Conservation (phyloP, 2,329 filamentous ascomycete species). For the Epichloe gansuensis region DNA sequence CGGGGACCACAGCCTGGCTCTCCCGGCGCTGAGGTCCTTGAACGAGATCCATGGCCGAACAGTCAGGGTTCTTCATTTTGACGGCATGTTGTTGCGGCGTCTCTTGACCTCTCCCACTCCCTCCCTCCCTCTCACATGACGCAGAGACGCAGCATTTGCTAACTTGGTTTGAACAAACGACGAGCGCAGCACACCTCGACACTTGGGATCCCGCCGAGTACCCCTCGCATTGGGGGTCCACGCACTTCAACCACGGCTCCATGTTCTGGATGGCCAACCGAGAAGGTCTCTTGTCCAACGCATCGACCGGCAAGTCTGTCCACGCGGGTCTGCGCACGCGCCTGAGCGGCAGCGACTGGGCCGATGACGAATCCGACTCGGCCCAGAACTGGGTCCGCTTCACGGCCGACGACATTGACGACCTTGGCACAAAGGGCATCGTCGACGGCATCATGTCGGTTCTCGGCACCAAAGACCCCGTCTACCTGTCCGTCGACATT, state of each 20-base stretch:
- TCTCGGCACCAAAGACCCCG: conserved; percentile 63
- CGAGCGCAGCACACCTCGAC: conserved; percentile 50
- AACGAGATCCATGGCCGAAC: conserved; percentile 48
- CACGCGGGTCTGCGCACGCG: conserved; percentile 76
- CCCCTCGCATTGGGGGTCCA: conserved; percentile 57
- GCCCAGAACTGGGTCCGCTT: conserved; percentile 70
- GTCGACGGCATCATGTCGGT: conserved; percentile 57
- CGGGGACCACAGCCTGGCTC: conserved; percentile 59
- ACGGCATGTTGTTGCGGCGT: conserved; percentile 24
- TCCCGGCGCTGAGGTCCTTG: conserved; percentile 57
- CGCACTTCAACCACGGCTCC: conserved; percentile 70
- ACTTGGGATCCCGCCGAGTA: conserved; percentile 80
- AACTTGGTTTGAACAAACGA: too few species aligned
- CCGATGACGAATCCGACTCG: conserved; percentile 60
- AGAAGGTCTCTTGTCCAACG: conserved; percentile 66
- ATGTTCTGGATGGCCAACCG: conserved; percentile 85
- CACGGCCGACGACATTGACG: conserved; percentile 74
- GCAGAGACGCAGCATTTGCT: too few species aligned
- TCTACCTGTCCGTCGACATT: conserved; percentile 73
- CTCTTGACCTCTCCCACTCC: too few species aligned
- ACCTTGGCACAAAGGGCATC: conserved; percentile 60
- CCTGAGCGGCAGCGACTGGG: conserved; percentile 51
- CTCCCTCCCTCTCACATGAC: too few species aligned
- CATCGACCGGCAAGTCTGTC: conserved; percentile 56
- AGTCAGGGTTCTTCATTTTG: conserved; percentile 63